Base-by-base conservation (phyloP, 2,329 filamentous ascomycete genomes). In the Aspergillus hortae region DNA sequence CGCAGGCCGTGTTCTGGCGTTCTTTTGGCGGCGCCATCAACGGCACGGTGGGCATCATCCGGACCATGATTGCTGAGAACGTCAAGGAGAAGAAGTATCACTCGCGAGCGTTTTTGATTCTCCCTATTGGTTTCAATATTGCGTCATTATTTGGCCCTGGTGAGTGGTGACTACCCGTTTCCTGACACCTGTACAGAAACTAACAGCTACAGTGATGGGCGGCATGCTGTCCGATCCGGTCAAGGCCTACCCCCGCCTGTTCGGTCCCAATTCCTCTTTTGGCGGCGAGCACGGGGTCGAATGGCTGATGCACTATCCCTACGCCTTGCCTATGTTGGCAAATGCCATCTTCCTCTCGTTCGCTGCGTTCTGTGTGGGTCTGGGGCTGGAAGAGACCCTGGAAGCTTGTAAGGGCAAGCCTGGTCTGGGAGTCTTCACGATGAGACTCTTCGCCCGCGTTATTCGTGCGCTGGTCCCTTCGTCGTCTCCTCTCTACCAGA, bases 61-160 rank as follows among this genome's bases (percentile, higher is more conserved):
- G 86, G 56, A 89, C 85, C 2, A 86, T 88, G 79, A 86, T 89
- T 44, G 81, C 81, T 2, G 87, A 90, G 67, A 84, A 87, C 46
- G 83, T 90, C 15, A 78, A 80, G 56, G 86, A 89, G 68, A 88
- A 87, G 71, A 86, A 80, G 68, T 86, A 72, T 49, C 73, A 76
- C 55, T 74, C 71, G 9, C 69, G 80, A 43, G 82, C 81, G 1
- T 85, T 85, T 55, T 66, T 84, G 55, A 74, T 85, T 21, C 58
- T 85, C 46, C 81, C 81, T 0, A 84, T 90, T 75, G 85, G 84
- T 4, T 86, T 88, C 68, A 88, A 89, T 60, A 74, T 84, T 19
- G 82, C 81, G 9, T 76, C 82, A 44, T 78, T 84, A 51, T 74
- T 83, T 49, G 73, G 72, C 27, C 72, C 73, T 36, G 68, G 70